Evolutionary conservation across 768 basidiomycete genomes (phyloP), one percentile per base, ranked within the genome.

Genomic region (Mycena latifolia): DNA sequence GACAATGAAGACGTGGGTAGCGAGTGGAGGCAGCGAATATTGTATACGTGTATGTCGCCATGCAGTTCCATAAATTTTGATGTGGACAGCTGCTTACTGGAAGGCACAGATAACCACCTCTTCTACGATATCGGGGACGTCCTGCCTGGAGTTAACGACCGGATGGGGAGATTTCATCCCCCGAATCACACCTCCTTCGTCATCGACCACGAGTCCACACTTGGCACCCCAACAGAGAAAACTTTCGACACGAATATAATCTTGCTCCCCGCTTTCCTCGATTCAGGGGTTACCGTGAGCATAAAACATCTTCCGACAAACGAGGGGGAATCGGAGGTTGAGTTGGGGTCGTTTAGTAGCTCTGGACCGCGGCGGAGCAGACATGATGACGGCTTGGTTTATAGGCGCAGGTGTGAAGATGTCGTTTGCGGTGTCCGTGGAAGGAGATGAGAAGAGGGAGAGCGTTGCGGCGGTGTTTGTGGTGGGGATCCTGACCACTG

Each of bases 381-480:
- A 48, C 46, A 48, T 17, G 46, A 10, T n/a, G 46, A 48, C 22
- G 46, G 46, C 46, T 5, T 48, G 46, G 46, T 48, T 48, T 24
- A 27, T 48, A 27, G 46, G 46, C 11, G 46, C 2, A 9, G 46
- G 46, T 27, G 46, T 48, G 2, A 48, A 48, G 11, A 7, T 48
- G 25, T 48, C 46, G 22, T 27, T 48, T 48, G 46, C 46, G 9
- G 46, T 48, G 9, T 48, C 25, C 17, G 46, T 48, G 25, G 46
- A 48, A 25, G 46, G 46, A 48, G 46, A 24, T 2, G 15, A 27
- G 46, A 48, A 48, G 15, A 48, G 46, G 14, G 46, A 48, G 15
- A 25, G 25, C 27, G 46, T 48, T 27, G 46, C 46, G 14, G 46
- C 46, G 25, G 46, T 48, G 46, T 48, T 48, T 48, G 46, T 27